These are phyloP conservation scores for Thalassiosira hispida DNA, from an alignment of 352 stramenopile species.

Conservation along the genomic window DNA sequence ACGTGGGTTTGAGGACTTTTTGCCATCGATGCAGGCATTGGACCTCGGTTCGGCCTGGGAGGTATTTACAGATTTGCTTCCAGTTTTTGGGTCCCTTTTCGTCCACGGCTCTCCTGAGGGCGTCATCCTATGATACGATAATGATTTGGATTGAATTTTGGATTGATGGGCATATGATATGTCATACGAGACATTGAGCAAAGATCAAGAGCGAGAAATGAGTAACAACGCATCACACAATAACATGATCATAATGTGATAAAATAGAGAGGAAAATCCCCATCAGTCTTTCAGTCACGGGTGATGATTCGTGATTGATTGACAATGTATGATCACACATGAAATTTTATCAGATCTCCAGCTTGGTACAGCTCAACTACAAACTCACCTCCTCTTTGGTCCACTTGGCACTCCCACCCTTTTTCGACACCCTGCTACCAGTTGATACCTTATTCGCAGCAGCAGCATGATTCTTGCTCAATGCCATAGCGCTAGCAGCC, in stretches of 20 bases:
- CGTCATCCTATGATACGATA: conserved; percentile 32
- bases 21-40: conserved; percentile 81
- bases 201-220: too few relatives aligned
- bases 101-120: conserved; percentile 56
- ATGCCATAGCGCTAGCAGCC: not conserved
- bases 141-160: not conserved
- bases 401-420: conserved; percentile 21
- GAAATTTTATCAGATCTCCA: too few relatives aligned
- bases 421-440: conserved; percentile 7
- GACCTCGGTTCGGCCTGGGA: conserved; percentile 66
- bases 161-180: not conserved
- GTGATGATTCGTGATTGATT: too few relatives aligned
- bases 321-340: too few relatives aligned
- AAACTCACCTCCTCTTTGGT: conserved; percentile 50
- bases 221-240: too few relatives aligned
- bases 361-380: too few relatives aligned
- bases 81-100: conserved; percentile 78
- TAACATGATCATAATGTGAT: too few relatives aligned
- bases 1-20: conserved; percentile 78
- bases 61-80: conserved; percentile 68
- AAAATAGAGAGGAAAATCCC: too few relatives aligned
- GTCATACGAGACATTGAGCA: too few relatives aligned
- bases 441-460: not conserved
- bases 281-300: too few relatives aligned
- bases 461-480: not conserved